These are phyloP conservation scores for Debaryomyces subglobosus DNA, from an alignment of 1,139 yeast genomes.

Conservation along the genomic window DNA sequence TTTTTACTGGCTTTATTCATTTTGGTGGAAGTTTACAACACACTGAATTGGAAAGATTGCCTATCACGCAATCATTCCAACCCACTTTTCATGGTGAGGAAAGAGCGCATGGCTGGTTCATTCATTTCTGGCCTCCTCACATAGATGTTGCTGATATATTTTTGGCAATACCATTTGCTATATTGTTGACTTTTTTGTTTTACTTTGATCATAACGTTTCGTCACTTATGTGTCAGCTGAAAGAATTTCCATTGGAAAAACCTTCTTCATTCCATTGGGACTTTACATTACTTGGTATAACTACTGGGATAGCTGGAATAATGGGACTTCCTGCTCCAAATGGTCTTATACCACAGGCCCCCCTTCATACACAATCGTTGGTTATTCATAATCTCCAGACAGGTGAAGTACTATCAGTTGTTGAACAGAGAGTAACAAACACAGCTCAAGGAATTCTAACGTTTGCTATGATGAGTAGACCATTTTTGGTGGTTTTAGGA, in stretches of 20 bases:
- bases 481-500: conserved; percentile 77
- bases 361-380: conserved; percentile 81
- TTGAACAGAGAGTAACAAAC: conserved; percentile 88
- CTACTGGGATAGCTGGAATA: conserved; percentile 85
- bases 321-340: conserved; percentile 95
- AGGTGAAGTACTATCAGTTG: conserved; percentile 59
- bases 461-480: conserved; percentile 87
- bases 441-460: conserved; percentile 82
- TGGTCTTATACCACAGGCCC: conserved; percentile 97
- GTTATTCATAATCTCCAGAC: conserved; percentile 56
- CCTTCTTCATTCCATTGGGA: conserved; percentile 96
- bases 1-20: conserved; percentile 89
- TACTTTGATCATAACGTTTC: conserved; percentile 96
- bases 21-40: conserved; percentile 74
- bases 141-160: conserved; percentile 76
- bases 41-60: conserved; percentile 59
- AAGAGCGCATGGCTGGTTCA: conserved; percentile 69
- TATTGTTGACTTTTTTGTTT: conserved; percentile 78
- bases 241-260: conserved; percentile 76
- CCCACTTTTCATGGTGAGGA: conserved; percentile 57
- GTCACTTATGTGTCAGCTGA: conserved; percentile 86
- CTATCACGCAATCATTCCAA: conserved; percentile 70
- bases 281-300: conserved; percentile 77
- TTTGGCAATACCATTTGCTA: conserved; percentile 89
- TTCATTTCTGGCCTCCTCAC: conserved; percentile 69